Percentiles rank a stretch among this genome's conserved stretches.
phyloP scores from a whole-genome alignment of 1,139 yeast species.

The Candida pseudocylindracea region DNA sequence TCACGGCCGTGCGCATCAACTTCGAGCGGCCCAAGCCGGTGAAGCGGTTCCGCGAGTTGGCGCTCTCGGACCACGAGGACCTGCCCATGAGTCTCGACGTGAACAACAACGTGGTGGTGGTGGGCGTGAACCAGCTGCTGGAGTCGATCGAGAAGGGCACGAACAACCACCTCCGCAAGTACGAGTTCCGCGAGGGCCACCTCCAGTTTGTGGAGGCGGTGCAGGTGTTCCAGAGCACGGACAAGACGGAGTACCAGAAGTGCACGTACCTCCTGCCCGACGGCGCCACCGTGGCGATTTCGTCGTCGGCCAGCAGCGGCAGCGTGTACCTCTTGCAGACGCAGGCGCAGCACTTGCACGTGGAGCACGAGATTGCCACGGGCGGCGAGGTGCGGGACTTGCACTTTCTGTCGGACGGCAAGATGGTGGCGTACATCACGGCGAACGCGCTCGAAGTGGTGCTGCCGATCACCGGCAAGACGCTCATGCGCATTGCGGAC shows the following conservation, averaged over 20 bases:
- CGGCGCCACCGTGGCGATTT: conserved; percentile 33
- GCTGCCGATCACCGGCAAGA: conserved; percentile 20
- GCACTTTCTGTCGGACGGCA: conserved; percentile 19
- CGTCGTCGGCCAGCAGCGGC: conserved; percentile 41
- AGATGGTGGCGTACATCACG: conserved; percentile 34
- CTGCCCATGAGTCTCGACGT: conserved; percentile 54
- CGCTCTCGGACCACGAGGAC: conserved; percentile 40
- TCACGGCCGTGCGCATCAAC: conserved; percentile 45
- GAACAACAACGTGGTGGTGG: conserved; percentile 19
- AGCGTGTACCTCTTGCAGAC: conserved; percentile 37
- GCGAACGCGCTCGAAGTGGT: conserved; percentile 27
- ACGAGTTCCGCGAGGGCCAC: conserved; percentile 34
- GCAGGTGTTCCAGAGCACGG: conserved; percentile 17
- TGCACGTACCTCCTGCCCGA: conserved; percentile 27
- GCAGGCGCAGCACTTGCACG: conserved; percentile 18
- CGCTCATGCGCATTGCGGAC: conserved; percentile 12
- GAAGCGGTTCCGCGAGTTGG: conserved; percentile 34
- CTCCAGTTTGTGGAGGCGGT: conserved; percentile 37
- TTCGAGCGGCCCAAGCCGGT: conserved; percentile 14
- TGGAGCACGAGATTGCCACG: conserved; percentile 6
- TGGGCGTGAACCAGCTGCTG: conserved; percentile 55
- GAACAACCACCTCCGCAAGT: conserved; percentile 57
- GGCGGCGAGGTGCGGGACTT: conserved; percentile 18
- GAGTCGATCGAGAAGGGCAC: conserved; percentile 32
- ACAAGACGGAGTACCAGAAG: conserved; percentile 33